These are phyloP conservation scores for Yarrowia deformans DNA, from an alignment of 805 yeast species.

Conservation along the genomic window DNA sequence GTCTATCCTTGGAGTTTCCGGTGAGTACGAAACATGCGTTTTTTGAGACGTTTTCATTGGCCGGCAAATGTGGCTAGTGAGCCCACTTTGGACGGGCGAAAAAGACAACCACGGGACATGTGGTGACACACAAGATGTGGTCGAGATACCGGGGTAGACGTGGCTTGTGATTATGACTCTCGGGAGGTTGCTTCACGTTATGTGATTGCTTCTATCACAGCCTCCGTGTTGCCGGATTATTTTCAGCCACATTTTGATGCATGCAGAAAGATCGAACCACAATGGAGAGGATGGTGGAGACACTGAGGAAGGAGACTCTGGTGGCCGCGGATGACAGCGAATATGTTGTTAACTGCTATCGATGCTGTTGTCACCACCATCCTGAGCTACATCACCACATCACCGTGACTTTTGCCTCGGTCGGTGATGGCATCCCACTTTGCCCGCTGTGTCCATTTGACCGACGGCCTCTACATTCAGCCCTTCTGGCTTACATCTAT, in stretches of 20 bases:
- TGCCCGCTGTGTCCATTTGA: no score
- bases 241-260: conserved; percentile 22
- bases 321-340: no score
- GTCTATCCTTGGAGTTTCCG: conserved; percentile 36
- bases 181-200: no score
- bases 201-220: not conserved
- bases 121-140: not conserved
- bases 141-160: not conserved
- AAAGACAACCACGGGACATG: not conserved
- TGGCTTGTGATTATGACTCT: no score
- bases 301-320: not conserved
- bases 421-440: no score
- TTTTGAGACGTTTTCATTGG: conserved; percentile 13
- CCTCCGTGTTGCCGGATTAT: not conserved
- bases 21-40: conserved; percentile 1
- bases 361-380: no score
- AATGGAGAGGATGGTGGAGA: no score
- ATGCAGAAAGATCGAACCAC: conserved; percentile 7
- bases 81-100: not conserved
- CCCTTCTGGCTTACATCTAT: no score
- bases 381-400: no score
- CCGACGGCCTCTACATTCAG: no score
- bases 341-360: no score
- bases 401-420: no score
- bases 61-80: conserved; percentile 16